Evolutionary conservation across 2,329 filamentous ascomycete genomes (phyloP), one percentile per base, ranked within the genome.

Genomic region (Bimuria novae-zelandiae): DNA sequence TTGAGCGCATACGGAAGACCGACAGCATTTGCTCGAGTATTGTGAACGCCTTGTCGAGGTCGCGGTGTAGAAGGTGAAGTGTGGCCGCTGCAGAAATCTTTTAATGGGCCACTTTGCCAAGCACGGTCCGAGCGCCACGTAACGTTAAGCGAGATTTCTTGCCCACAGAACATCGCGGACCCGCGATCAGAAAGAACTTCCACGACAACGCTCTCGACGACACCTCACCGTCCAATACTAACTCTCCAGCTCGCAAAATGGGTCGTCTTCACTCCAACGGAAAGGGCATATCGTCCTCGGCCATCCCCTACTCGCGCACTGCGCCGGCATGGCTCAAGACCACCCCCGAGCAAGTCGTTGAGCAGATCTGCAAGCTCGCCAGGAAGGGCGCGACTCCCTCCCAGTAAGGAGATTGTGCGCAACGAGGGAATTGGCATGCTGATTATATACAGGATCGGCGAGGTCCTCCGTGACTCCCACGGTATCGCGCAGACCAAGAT

Each of bases 201-300:
- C 2, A n/a, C n/a, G n/a, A n/a, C n/a, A n/a, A n/a, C n/a, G n/a
- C n/a, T n/a, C n/a, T n/a, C n/a, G n/a, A n/a, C n/a, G n/a, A n/a
- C n/a, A n/a, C n/a, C n/a, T n/a, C n/a, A n/a, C n/a, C n/a, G n/a
- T n/a, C n/a, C n/a, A n/a, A n/a, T n/a, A n/a, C n/a, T n/a, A n/a
- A n/a, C n/a, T n/a, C n/a, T n/a, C n/a, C 61, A 57, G 54, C 55
- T 54, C 60, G 49, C 55, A 36, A 16, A 36, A 96, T 96, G 91
- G 91, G 92, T 88, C 88, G 93, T 85, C 88, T 97, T 89, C 95
- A 99, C 89, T 90, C 85, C 86, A 96, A 97, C 76, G 93, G 94
- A 84, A 97, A 97, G 90, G 95, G 94, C 81, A 99, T 99, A 82
- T 92, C 91, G 69, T 82, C 90, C 82, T 96, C 91, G 62, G 91